phyloP scores from a whole-genome alignment of 2,329 filamentous ascomycete species.

The Aspergillus arachidicola region DNA sequence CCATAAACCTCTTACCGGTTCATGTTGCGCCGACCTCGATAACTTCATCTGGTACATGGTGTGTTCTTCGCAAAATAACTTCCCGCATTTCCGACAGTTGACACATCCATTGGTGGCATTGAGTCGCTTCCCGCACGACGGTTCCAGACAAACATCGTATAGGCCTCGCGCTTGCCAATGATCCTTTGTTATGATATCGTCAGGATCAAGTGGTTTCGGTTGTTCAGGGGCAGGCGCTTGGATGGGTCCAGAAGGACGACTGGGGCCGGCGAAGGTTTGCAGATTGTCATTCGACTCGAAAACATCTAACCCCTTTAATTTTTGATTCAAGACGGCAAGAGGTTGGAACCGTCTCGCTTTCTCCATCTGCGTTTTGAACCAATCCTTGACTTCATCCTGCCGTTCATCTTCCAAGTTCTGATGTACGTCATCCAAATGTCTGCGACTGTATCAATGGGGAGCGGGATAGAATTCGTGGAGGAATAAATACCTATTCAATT shows the following conservation, averaged over 20 bases:
- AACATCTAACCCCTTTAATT: slow-evolving; percentile 86
- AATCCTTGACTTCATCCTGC: slow-evolving; percentile 93
- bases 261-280: slow-evolving; percentile 41
- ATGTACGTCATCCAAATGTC: slow-evolving; percentile 84
- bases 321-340: slow-evolving; percentile 87
- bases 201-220: slow-evolving; percentile 66
- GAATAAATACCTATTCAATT: slow-evolving; percentile 72
- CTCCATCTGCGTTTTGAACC: slow-evolving; percentile 92
- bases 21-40: slow-evolving; percentile 83
- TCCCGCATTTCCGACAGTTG: slow-evolving; percentile 91
- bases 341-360: slow-evolving; percentile 94
- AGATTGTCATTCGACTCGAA: slow-evolving; percentile 86
- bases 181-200: slow-evolving; percentile 81
- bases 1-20: slow-evolving; percentile 89
- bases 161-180: slow-evolving; percentile 84
- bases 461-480: slow-evolving; percentile 1
- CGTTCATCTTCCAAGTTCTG: slow-evolving; percentile 85
- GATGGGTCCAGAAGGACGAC: slow-evolving; percentile 31
- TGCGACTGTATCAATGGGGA: slow-evolving; percentile 36
- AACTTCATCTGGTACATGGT: slow-evolving; percentile 99
- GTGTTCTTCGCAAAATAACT: slow-evolving; percentile 93
- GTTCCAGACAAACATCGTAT: slow-evolving; percentile 83
- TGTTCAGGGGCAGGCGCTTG: slow-evolving; percentile 35
- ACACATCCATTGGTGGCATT: slow-evolving; percentile 80
- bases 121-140: slow-evolving; percentile 77